Conservation (phyloP, 139 green algal genomes). For the Closterium sp. region DNA sequence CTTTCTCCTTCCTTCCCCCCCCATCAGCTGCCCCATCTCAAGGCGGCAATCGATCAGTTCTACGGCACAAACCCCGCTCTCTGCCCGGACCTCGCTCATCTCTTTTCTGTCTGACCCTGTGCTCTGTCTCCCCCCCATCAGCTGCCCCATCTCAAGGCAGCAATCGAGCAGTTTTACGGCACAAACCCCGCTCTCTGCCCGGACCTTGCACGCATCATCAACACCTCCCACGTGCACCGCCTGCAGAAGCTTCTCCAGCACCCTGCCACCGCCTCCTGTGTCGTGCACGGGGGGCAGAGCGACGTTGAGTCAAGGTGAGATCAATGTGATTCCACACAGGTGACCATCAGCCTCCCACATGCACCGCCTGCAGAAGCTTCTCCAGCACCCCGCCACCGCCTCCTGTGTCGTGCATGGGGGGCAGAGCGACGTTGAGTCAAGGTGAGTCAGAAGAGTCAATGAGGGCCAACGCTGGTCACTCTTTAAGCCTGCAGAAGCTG, state of each 20-base stretch:
- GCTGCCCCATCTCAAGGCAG: conserved; percentile 9
- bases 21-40: background rate
- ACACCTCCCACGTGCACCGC: conserved; percentile 16
- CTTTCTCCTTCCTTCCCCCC: background rate
- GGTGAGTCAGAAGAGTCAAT: background rate
- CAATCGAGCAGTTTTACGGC: conserved; percentile 21
- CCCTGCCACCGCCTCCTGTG: background rate
- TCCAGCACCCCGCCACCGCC: background rate
- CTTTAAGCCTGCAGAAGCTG: conserved; percentile 3
- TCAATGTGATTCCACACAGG: background rate
- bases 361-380: background rate
- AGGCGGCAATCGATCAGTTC: conserved; percentile 23
- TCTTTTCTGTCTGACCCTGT: background rate
- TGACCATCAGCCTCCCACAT: background rate
- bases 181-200: background rate
- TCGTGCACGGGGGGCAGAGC: conserved; percentile 34
- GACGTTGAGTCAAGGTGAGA: background rate
- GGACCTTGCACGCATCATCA: conserved; percentile 31
- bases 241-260: background rate
- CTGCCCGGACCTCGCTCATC: background rate
- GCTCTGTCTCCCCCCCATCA: background rate
- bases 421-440: background rate
- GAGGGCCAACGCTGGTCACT: too few species aligned
- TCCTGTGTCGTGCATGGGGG: conserved; percentile 37
- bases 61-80: background rate